Evolutionary conservation across 345 rosid species (phyloP).

Genomic region (Acer campestre): DNA sequence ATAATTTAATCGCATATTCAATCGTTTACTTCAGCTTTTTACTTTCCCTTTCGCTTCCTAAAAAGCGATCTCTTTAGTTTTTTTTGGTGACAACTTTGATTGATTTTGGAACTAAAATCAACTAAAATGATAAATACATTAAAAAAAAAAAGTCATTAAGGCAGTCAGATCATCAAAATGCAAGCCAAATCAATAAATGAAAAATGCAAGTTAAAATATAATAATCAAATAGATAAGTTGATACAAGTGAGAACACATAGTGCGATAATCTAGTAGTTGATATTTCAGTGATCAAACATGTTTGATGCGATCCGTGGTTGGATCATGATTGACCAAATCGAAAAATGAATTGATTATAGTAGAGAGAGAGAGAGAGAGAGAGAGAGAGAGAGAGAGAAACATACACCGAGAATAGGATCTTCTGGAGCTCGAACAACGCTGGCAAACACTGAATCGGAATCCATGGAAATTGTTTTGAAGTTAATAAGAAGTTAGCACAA

Average conservation of each 20-base stretch:
- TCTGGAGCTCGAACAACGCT: conserved; percentile 55
- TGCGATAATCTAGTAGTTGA: not conserved
- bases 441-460: conserved; percentile 48
- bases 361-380: not conserved
- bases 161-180: not conserved
- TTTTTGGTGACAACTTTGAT: not conserved
- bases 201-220: not conserved
- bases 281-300: not conserved
- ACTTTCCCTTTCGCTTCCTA: not conserved
- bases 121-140: no score
- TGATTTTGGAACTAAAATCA: not conserved
- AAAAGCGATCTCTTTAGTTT: not conserved
- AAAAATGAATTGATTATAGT: not conserved
- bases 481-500: not conserved
- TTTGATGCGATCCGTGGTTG: conserved; percentile 12
- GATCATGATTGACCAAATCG: not conserved
- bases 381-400: not conserved
- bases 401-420: conserved; percentile 74
- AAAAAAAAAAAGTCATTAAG: not conserved
- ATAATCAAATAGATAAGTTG: not conserved
- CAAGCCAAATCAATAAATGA: not conserved
- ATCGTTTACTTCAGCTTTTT: not conserved
- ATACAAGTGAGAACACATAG: not conserved
- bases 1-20: not conserved
- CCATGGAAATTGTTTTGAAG: conserved; percentile 26